Evolutionary conservation across 306 rosid genomes (phyloP).

Genomic region (Casuarina cunninghamiana): DNA sequence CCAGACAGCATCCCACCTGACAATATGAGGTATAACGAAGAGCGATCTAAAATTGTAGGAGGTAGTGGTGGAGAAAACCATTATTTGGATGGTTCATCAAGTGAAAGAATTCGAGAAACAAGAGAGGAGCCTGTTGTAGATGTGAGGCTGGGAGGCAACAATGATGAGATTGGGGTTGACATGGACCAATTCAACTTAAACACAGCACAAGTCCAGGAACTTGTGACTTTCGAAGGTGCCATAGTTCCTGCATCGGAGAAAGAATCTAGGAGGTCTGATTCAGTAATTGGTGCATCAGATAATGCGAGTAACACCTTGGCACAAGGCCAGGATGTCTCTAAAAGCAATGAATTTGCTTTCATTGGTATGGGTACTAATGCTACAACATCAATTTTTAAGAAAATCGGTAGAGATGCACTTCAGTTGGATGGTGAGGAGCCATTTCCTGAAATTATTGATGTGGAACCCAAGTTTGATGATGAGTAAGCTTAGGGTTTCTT

Average conservation of each 20-base stretch:
- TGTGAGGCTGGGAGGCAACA: slow-evolving; percentile 33
- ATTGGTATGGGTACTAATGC: slow-evolving; percentile 17
- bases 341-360: slow-evolving; percentile 19
- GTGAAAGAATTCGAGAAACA: slow-evolving; percentile 31
- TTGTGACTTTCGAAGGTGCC: slow-evolving; percentile 20
- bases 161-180: slow-evolving; percentile 32
- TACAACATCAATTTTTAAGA: slow-evolving; percentile 26
- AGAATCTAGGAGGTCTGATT: slow-evolving; percentile 26
- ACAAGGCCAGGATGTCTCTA: slow-evolving; percentile 24
- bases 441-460: slow-evolving; percentile 74
- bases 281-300: slow-evolving; percentile 23
- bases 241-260: slow-evolving; percentile 18
- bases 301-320: slow-evolving; percentile 28
- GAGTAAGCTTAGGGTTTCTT: slow-evolving; percentile 26
- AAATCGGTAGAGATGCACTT: slow-evolving; percentile 21
- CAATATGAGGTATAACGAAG: slow-evolving; percentile 19
- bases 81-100: slow-evolving; percentile 18
- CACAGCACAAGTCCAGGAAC: slow-evolving; percentile 26
- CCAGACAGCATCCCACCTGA: slow-evolving; percentile 31
- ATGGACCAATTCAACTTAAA: slow-evolving; percentile 29
- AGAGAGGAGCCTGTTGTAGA: slow-evolving; percentile 31
- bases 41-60: slow-evolving; percentile 31
- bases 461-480: slow-evolving; percentile 63
- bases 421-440: slow-evolving; percentile 34
- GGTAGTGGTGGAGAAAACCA: slow-evolving; percentile 23